Evolutionary conservation across 257 asterid species (phyloP).

Genomic region (Solanum clarkiae): DNA sequence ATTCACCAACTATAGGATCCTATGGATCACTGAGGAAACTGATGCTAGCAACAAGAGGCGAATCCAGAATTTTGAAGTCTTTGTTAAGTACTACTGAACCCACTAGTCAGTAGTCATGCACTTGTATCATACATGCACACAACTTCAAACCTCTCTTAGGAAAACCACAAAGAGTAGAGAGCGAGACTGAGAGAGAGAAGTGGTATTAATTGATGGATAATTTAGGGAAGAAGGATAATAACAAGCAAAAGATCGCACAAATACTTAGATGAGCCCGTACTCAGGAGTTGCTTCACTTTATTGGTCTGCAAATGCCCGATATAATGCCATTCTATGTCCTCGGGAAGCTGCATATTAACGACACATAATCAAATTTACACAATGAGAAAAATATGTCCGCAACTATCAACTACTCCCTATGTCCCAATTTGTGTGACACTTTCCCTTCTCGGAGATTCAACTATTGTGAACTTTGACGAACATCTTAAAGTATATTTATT

Average conservation of each 20-base stretch:
- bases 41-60: background rate
- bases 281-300: conserved; percentile 60
- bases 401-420: background rate
- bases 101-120: background rate
- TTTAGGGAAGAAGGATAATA: background rate
- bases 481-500: background rate
- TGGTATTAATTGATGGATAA: background rate
- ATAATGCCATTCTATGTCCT: conserved; percentile 80
- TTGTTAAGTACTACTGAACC: background rate
- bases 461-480: background rate
- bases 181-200: background rate
- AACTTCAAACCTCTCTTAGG: background rate
- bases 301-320: conserved; percentile 85
- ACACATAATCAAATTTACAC: background rate
- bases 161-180: background rate
- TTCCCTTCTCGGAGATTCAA: background rate
- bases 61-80: background rate
- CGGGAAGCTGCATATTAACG: conserved; percentile 49
- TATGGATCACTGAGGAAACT: background rate
- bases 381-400: background rate
- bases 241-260: background rate
- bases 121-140: background rate
- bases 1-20: background rate
- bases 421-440: background rate
- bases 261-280: conserved; percentile 18